phyloP scores from a whole-genome alignment of 2,329 filamentous ascomycete genomes.

The Colletotrichum musae region DNA sequence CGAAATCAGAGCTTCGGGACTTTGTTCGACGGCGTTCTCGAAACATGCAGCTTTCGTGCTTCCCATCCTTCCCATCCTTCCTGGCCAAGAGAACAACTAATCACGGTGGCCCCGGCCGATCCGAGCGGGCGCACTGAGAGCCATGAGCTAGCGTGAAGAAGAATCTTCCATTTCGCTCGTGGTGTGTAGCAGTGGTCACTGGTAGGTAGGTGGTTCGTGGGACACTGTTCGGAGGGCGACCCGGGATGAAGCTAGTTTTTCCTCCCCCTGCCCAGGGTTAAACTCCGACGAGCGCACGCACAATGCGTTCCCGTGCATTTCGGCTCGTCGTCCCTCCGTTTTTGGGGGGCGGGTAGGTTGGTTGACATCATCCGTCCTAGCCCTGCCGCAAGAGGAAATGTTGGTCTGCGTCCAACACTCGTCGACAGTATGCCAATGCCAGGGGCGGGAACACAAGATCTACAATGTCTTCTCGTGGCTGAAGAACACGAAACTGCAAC shows the following conservation, averaged over 20 bases:
- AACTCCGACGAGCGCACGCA: constrained; percentile 30
- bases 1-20: no score
- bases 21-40: constrained; percentile 35
- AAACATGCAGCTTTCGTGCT: constrained; percentile 28
- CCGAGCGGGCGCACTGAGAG: constrained; percentile 24
- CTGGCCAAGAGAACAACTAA: background rate
- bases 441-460: no score
- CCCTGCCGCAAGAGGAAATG: constrained; percentile 20
- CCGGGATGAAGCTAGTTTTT: background rate
- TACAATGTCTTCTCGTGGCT: no score
- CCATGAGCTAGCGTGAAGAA: background rate
- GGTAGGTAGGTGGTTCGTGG: background rate
- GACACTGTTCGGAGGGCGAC: constrained; percentile 3
- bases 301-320: constrained; percentile 25
- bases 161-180: background rate
- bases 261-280: background rate
- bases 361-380: constrained; percentile 32
- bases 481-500: no score
- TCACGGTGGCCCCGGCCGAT: constrained; percentile 10
- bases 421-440: background rate
- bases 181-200: background rate
- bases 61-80: background rate
- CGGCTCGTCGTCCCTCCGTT: constrained; percentile 34
- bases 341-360: background rate
- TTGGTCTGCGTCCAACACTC: background rate